Evolutionary conservation across 257 asterid genomes (phyloP), one percentile per base, ranked within the genome.

Genomic region (Forsythia viridissima): DNA sequence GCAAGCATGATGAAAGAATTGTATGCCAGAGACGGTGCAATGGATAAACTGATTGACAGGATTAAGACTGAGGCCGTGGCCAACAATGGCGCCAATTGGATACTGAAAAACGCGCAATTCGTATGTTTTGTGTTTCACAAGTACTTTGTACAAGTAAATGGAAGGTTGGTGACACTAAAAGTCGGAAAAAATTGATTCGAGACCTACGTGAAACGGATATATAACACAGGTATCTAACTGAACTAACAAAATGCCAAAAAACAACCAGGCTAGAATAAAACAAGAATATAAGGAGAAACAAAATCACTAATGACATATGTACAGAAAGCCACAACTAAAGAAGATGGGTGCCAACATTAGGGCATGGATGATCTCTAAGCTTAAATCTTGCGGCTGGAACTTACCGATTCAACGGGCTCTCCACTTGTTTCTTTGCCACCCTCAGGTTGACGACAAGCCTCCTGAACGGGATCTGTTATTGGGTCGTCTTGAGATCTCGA

Each of bases 331-430:
- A 71, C 52, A 71, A 70, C 2, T 30, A 30, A 30, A 34, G 37
- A 61, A 7, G 37, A 38, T 30, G 70, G 42, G 77, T 69, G 71
- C 52, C 71, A 76, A 42, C 75, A 18, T 61, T 30, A 55, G 46
- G 18, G 44, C 52, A 48, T 55, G 65, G 8, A 55, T 55, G 65
- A 51, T 3, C 61, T 12, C 61, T 51, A 61, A 21, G 15, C 12
- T 63, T 30, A 21, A 30, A 20, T 63, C 70, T 63, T 63, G 18
- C 40, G 21, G 76, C 24, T 46, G n/a, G 46, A 70, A 37, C 82
- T 84, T 46, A 89, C 13, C 55, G 80, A 65, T 41, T 67, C 15
- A 91, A 89, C 18, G 88, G 89, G 83, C 92, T 85, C 84, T 88
- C 90, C 3, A 79, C 78, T 79, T 85, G 83, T 71, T 67, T 81